Evolutionary conservation across 31 red algal species (phyloP).

Genomic region (Odonthalia washingtoniensis): DNA sequence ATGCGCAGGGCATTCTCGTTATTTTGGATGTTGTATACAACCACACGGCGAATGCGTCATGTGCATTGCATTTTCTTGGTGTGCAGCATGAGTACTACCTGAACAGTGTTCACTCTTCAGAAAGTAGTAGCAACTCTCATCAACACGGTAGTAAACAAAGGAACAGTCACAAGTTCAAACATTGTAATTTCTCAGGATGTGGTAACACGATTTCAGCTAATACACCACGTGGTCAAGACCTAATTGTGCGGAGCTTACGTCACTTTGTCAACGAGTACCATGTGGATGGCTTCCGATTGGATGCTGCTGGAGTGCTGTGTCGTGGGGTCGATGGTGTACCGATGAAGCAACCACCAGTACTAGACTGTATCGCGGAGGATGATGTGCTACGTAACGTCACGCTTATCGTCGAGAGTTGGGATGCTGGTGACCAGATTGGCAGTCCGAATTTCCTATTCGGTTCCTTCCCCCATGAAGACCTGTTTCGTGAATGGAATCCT

Average conservation of each 20-base stretch:
- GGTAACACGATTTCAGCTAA: constrained; percentile 78
- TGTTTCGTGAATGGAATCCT: constrained; percentile 75
- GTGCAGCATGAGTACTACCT: constrained; percentile 52
- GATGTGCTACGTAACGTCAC: constrained; percentile 57
- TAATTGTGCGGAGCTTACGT: constrained; percentile 74
- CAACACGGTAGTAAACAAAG: background rate
- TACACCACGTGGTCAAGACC: constrained; percentile 54
- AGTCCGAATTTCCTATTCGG: constrained; percentile 62
- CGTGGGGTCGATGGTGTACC: constrained; percentile 50
- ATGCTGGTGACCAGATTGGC: constrained; percentile 71
- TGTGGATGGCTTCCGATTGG: constrained; percentile 84
- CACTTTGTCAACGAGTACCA: constrained; percentile 83
- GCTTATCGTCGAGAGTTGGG: constrained; percentile 82
- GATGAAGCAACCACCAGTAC: constrained; percentile 46
- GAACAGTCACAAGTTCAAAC: constrained; percentile 34
- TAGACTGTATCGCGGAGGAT: constrained; percentile 62
- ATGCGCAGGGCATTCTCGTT: constrained; percentile 57
- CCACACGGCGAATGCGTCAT: constrained; percentile 64
- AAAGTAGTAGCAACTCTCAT: background rate
- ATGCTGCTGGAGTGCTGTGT: constrained; percentile 76
- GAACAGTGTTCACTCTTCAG: background rate
- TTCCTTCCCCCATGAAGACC: constrained; percentile 52
- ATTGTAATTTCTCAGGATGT: constrained; percentile 81
- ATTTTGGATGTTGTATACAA: constrained; percentile 87
- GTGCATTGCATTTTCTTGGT: constrained; percentile 61